A percentile compares a stretch with the other conserved stretches of the same genome.
phyloP scores from a whole-genome alignment of 768 basidiomycete genomes.

The Lactarius evosmus region DNA sequence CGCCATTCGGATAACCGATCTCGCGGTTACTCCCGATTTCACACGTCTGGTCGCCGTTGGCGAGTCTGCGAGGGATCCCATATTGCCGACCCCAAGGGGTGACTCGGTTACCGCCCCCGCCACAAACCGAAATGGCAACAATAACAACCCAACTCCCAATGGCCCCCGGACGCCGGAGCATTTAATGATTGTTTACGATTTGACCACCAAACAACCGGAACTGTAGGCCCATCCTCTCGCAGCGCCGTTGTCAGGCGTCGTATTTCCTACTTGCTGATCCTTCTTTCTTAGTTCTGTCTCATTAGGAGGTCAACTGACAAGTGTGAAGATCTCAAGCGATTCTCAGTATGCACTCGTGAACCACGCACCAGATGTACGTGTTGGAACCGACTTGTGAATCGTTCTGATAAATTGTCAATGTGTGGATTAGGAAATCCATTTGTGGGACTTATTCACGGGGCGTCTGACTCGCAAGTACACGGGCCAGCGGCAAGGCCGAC shows the following conservation, averaged over 20 bases:
- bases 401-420: conserved; percentile 19
- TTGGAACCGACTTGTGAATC: conserved; percentile 21
- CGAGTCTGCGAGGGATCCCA: conserved; percentile 43
- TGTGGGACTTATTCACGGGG: conserved; percentile 76
- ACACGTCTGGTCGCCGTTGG: conserved; percentile 83
- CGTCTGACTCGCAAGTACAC: conserved; percentile 75
- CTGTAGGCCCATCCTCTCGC: conserved; percentile 47
- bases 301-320: conserved; percentile 79
- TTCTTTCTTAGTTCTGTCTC: conserved; percentile 51
- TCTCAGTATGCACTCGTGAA: conserved; percentile 86
- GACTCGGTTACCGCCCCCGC: conserved; percentile 29
- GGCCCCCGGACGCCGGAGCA: conserved; percentile 45
- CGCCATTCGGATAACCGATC: conserved; percentile 80
- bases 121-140: conserved; percentile 32
- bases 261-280: conserved; percentile 23
- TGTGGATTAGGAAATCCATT: conserved; percentile 70
- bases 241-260: conserved; percentile 12
- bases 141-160: conserved; percentile 32
- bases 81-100: conserved; percentile 19
- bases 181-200: conserved; percentile 73
- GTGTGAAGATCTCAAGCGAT: conserved; percentile 81
- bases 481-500: conserved; percentile 79
- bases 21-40: conserved; percentile 83
- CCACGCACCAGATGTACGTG: conserved; percentile 77
- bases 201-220: conserved; percentile 63